Evolutionary conservation across 257 asterid species (phyloP).

Genomic region (Henckelia pumila): DNA sequence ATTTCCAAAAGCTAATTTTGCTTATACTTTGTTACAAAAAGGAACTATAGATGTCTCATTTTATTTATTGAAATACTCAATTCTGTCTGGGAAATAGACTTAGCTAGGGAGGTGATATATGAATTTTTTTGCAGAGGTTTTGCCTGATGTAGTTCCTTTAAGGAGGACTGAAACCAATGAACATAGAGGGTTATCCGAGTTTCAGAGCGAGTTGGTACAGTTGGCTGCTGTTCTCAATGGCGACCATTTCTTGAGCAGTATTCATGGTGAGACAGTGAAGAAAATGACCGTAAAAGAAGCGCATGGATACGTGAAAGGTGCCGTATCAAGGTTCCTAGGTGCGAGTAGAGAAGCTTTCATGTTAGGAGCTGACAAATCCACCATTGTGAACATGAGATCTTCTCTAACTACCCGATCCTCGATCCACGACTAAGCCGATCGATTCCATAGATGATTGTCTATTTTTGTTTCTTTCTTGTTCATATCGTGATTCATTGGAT

Average conservation of each 20-base stretch:
- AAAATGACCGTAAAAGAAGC: constrained; percentile 71
- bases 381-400: constrained; percentile 79
- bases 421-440: constrained; percentile 30
- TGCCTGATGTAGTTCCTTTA: constrained; percentile 57
- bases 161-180: constrained; percentile 46
- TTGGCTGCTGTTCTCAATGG: constrained; percentile 72
- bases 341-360: constrained; percentile 72
- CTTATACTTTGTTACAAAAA: not conserved
- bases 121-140: constrained; percentile 41
- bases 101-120: too few species aligned
- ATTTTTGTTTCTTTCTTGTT: not conserved
- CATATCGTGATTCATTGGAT: not conserved
- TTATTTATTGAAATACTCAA: not conserved
- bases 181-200: constrained; percentile 53
- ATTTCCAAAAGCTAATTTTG: not conserved
- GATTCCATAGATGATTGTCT: not conserved
- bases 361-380: constrained; percentile 63
- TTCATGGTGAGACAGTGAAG: constrained; percentile 32
- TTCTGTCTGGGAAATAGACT: not conserved
- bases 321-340: constrained; percentile 65
- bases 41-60: too few species aligned
- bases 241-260: constrained; percentile 66
- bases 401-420: constrained; percentile 73
- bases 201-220: constrained; percentile 69
- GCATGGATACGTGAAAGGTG: constrained; percentile 52